A percentile compares a stretch with the other conserved stretches of the same genome.
These are phyloP conservation scores for Tephrocybe rancida DNA, from an alignment of 768 basidiomycete genomes.

Conservation along the genomic window DNA sequence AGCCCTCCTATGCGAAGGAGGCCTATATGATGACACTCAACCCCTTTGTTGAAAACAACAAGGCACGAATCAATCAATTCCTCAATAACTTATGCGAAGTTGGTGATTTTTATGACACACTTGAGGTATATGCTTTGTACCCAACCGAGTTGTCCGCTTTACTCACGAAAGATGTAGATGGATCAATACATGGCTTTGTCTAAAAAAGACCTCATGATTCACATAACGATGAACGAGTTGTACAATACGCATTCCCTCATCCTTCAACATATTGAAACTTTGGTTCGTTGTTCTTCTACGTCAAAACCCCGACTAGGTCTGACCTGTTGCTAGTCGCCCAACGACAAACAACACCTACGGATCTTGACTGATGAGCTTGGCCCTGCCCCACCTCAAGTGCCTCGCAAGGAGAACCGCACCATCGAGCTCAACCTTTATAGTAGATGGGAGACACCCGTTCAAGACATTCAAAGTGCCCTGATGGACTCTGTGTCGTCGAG, in stretches of 20 bases:
- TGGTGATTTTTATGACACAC: slow-evolving; percentile 97
- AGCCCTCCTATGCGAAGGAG: slow-evolving; percentile 97
- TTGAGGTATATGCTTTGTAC: slow-evolving; percentile 67
- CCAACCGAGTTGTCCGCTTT: background rate
- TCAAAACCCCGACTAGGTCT: background rate
- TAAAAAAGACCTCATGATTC: slow-evolving; percentile 98
- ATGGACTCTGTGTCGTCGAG: slow-evolving; percentile 97
- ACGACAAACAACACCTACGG: slow-evolving; percentile 96
- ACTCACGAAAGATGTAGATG: slow-evolving; percentile 62
- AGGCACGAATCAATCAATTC: slow-evolving; percentile 96
- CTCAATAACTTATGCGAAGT: slow-evolving; percentile 97
- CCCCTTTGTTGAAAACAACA: slow-evolving; percentile 99
- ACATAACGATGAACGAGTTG: slow-evolving; percentile 97
- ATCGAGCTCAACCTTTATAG: slow-evolving; percentile 92
- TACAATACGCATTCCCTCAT: slow-evolving; percentile 98
- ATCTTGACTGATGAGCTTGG: slow-evolving; percentile 97
- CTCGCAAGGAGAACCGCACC: slow-evolving; percentile 96
- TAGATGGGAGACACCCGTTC: slow-evolving; percentile 99
- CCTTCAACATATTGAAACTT: slow-evolving; percentile 89
- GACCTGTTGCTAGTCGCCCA: slow-evolving; percentile 70
- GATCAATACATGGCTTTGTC: slow-evolving; percentile 99
- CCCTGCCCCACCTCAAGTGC: slow-evolving; percentile 90
- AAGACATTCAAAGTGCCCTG: slow-evolving; percentile 94
- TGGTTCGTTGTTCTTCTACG: slow-evolving; percentile 63
- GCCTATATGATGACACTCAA: slow-evolving; percentile 98